Base-by-base conservation (phyloP, 352 stramenopile species). In the Elongisporangium anandrum region DNA sequence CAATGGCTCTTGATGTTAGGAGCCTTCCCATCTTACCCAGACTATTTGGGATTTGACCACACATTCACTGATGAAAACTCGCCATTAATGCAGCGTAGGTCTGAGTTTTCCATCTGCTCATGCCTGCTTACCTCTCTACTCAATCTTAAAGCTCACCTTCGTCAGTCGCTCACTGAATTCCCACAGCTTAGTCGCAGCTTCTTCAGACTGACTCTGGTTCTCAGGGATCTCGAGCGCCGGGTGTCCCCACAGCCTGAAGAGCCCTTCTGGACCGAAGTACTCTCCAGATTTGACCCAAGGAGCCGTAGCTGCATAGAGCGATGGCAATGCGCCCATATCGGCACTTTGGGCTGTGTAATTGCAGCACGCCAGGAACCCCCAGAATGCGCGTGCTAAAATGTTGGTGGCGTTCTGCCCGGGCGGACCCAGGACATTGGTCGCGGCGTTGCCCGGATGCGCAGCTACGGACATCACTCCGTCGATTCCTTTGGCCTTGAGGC, bases 271-370 rank as follows among this genome's bases (percentile, higher is more conserved):
- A 1, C 69, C 68, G 52, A 72, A 73, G 55, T 72, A 73, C 39
- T 76, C 52, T 50, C 72, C 50, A 24, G 68, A 55, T n/a, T 70
- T 52, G 16, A 74, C 66, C 12, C 56, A 47, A 0, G 50, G 15
- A 0, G 26, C 73, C 2, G 72, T 79, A 2, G 76, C 76, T 8
- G 73, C 78, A 22, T 75, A 85, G 45, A 88, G 54, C 5, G 64
- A 69, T 15, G 75, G 60, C 24, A 85, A 26, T 19, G 73, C 67
- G 22, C 78, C 78, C 52, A 78, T 78, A n/a, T 75, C 72, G 22
- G 68, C 50, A 29, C 67, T 66, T 39, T 66, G 65, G 0, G 39
- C 51, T 9, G 24, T 34, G 24, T 8, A 34, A 34, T 34, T 34
- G 24, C 24, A 34, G 24, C 24, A 34, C 7, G 24, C 24, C 24